Evolutionary conservation across 2,329 filamentous ascomycete genomes (phyloP).

Genomic region (Coniochaeta sp.): DNA sequence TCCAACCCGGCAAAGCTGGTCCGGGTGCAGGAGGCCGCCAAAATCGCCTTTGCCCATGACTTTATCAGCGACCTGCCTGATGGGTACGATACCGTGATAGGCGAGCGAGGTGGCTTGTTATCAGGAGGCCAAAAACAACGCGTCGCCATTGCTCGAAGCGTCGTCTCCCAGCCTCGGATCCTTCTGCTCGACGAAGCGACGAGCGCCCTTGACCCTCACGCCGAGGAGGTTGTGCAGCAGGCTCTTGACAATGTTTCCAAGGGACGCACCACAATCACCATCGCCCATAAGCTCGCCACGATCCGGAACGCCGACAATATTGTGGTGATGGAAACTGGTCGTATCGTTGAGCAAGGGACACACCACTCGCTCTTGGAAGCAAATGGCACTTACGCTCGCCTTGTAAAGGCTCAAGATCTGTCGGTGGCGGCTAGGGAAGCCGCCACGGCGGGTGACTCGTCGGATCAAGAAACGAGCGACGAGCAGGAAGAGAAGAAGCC

Average conservation of each 20-base stretch:
- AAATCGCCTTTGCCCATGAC: not conserved
- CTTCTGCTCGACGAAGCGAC: conserved; percentile 39
- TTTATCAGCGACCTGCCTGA: conserved; percentile 23
- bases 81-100: conserved; percentile 41
- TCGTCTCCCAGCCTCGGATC: conserved; percentile 32
- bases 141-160: conserved; percentile 32
- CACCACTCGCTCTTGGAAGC: conserved; percentile 47
- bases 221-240: conserved; percentile 29
- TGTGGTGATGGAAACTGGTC: conserved; percentile 46
- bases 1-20: conserved; percentile 28
- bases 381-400: not conserved
- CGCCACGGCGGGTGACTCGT: too few species aligned
- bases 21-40: not conserved
- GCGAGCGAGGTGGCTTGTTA: conserved; percentile 30
- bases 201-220: conserved; percentile 34
- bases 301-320: conserved; percentile 52
- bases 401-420: not conserved
- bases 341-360: conserved; percentile 47
- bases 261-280: conserved; percentile 44
- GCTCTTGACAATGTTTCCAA: conserved; percentile 16
- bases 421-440: not conserved
- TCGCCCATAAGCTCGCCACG: conserved; percentile 47
- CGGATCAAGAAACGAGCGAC: too few species aligned
- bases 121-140: conserved; percentile 40
- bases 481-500: not conserved